Evolutionary conservation across 2,329 filamentous ascomycete species (phyloP), one percentile per base, ranked within the genome.

Genomic region (Arachnopeziza araneosa): DNA sequence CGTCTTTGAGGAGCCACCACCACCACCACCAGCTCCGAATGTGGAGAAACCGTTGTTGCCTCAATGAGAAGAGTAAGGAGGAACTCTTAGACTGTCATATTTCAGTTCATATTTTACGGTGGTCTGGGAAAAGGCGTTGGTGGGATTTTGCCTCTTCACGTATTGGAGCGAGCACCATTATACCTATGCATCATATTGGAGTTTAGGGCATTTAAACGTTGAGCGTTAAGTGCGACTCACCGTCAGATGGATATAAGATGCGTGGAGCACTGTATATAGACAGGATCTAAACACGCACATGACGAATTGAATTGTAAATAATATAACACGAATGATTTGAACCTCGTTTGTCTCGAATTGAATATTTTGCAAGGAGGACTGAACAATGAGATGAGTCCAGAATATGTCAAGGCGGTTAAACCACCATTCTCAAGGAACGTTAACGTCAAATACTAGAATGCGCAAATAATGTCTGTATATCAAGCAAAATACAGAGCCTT

Each of bases 1-100:
- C 52, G 65, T 70, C 8, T 70, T 68, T 58, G 61, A 69, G 23
- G 67, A 68, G 10, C 50, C 60, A 23, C 36, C 51, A 21, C 36
- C 26, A 22, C 50, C 60, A 23, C 36, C 51, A 21, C 36, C 26
- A 22, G 56, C 57, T 10, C 49, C 10, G 44, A 60, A 58, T 50
- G 51, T 36, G 3, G 66, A 67, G 60, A 68, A 68, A 56, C 57
- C 59, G 26, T 12, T 67, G 21, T 22, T 67, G 24, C 65, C 63
- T 23, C 60, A 61, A 50, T 67, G 60, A 67, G 17, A 12, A 4
- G 17, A 44, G 10, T 17, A 17, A 8, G 2, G 36, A 17, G 36
- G 36, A 44, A 12, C 36, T 6, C 17, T 12, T 19, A 14, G 36
- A 19, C 3, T 14, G 36, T 3, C 6, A 19, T 12, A 7, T 19